Conservation (phyloP, 1,139 yeast genomes). For the Geotrichum bryndzae region DNA sequence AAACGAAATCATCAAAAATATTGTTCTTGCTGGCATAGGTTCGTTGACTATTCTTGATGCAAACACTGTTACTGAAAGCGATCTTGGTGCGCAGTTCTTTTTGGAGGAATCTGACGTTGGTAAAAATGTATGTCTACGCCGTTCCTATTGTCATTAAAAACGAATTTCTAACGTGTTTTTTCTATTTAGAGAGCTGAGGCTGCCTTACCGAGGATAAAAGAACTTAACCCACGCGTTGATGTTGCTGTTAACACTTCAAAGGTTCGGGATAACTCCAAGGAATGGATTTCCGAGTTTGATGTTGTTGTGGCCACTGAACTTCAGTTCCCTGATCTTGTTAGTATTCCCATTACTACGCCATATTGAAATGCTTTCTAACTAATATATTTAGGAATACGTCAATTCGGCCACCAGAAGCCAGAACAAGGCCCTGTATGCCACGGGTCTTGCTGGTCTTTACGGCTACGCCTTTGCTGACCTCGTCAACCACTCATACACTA, state of each 20-base stretch:
- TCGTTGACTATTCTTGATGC: constrained; percentile 64
- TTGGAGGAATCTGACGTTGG: constrained; percentile 43
- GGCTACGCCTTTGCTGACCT: constrained; percentile 81
- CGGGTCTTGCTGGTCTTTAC: constrained; percentile 71
- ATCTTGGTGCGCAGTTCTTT: constrained; percentile 75
- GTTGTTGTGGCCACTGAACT: constrained; percentile 73
- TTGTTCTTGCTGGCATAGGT: constrained; percentile 86
- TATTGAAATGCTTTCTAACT: not conserved
- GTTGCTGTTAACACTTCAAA: constrained; percentile 38
- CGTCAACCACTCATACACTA: constrained; percentile 45
- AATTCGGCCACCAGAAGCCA: constrained; percentile 52
- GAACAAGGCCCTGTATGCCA: constrained; percentile 59
- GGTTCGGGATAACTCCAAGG: constrained; percentile 34
- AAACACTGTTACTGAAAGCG: constrained; percentile 50
- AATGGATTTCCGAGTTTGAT: constrained; percentile 56
- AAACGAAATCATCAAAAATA: constrained; percentile 73
- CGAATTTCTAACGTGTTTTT: not conserved
- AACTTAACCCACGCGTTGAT: constrained; percentile 72
- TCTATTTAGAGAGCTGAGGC: constrained; percentile 46
- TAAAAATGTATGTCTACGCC: constrained; percentile 21
- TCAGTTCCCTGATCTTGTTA: constrained; percentile 35
- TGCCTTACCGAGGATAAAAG: constrained; percentile 51
- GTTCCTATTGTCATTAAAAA: not conserved
- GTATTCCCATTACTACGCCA: constrained; percentile 31
- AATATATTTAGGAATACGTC: constrained; percentile 19